Percentiles rank a stretch among this genome's conserved stretches.
Conservation (phyloP, 352 stramenopile species). For the Peronospora tabacina region DNA sequence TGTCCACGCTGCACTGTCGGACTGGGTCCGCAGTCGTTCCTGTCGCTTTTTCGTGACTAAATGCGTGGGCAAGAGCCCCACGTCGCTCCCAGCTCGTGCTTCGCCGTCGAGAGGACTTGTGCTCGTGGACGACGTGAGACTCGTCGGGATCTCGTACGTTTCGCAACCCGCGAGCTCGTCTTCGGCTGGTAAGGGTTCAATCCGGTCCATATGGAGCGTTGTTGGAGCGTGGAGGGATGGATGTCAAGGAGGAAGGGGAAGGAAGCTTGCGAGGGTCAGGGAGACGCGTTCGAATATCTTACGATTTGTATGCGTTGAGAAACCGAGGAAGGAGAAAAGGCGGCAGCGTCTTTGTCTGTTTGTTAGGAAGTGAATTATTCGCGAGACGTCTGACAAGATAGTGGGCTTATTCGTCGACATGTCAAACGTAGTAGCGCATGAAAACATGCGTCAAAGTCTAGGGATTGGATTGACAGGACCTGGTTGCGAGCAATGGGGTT, state of each 20-base stretch:
- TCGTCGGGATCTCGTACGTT: slow-evolving; percentile 25
- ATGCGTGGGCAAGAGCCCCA: slow-evolving; percentile 19
- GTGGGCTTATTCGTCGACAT: not conserved
- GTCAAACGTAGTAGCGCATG: slow-evolving; percentile 14
- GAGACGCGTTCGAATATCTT: not conserved
- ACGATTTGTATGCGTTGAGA: not conserved
- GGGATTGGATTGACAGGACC: slow-evolving; percentile 7
- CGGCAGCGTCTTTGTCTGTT: not conserved
- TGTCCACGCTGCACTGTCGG: slow-evolving; percentile 64
- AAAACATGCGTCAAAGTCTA: slow-evolving; percentile 9
- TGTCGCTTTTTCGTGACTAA: slow-evolving; percentile 35
- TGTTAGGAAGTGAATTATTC: not conserved
- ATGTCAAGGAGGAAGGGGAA: too few species aligned
- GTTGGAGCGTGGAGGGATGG: too few species aligned
- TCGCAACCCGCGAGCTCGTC: slow-evolving; percentile 26
- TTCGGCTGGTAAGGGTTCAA: slow-evolving; percentile 8
- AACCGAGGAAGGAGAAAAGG: not conserved
- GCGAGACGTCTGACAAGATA: not conserved
- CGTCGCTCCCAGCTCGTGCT: slow-evolving; percentile 14
- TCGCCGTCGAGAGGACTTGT: slow-evolving; percentile 30
- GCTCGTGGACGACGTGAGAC: slow-evolving; percentile 33
- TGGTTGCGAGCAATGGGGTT: not conserved
- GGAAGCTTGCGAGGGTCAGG: slow-evolving; percentile 11
- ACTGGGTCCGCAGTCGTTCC: slow-evolving; percentile 66
- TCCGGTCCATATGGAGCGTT: slow-evolving; percentile 19